phyloP scores from a whole-genome alignment of 495 filamentous ascomycete genomes.

The Podospora appendiculata region DNA sequence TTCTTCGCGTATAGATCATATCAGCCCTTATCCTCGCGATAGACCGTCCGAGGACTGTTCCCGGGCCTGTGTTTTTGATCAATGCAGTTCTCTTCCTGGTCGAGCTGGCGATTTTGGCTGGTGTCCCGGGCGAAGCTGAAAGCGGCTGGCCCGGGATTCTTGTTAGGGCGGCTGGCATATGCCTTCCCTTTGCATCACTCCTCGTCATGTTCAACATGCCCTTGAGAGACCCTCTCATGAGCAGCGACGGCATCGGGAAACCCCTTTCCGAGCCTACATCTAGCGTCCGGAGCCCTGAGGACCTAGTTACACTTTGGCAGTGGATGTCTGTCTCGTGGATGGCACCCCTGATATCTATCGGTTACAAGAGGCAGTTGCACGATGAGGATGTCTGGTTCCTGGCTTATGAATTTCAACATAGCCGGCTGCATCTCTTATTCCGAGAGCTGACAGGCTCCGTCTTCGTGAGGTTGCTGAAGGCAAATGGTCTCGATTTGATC shows the following conservation, averaged over 20 bases:
- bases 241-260: conserved; percentile 52
- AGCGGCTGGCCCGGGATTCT: conserved; percentile 1
- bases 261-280: conserved; percentile 50
- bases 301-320: conserved; percentile 70
- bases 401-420: conserved; percentile 69
- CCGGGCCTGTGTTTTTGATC: conserved; percentile 19
- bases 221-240: conserved; percentile 52
- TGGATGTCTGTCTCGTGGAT: conserved; percentile 82
- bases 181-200: conserved; percentile 24
- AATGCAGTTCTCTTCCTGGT: conserved; percentile 8
- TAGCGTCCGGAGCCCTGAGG: conserved; percentile 69
- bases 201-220: conserved; percentile 62
- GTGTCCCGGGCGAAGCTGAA: conserved; percentile 4
- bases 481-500: conserved; percentile 68
- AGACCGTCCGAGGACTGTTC: conserved; percentile 18
- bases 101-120: conserved; percentile 7
- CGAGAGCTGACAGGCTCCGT: conserved; percentile 66
- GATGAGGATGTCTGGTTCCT: conserved; percentile 75
- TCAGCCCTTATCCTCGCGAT: conserved; percentile 13
- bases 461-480: conserved; percentile 54
- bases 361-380: conserved; percentile 54
- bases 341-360: conserved; percentile 58
- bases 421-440: conserved; percentile 61
- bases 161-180: conserved; percentile 5
- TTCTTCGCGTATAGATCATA: conserved; percentile 6